Percentiles rank a stretch among this genome's conserved stretches.
These are phyloP conservation scores for Apodospora peruviana DNA, from an alignment of 495 filamentous ascomycete genomes.

Conservation along the genomic window DNA sequence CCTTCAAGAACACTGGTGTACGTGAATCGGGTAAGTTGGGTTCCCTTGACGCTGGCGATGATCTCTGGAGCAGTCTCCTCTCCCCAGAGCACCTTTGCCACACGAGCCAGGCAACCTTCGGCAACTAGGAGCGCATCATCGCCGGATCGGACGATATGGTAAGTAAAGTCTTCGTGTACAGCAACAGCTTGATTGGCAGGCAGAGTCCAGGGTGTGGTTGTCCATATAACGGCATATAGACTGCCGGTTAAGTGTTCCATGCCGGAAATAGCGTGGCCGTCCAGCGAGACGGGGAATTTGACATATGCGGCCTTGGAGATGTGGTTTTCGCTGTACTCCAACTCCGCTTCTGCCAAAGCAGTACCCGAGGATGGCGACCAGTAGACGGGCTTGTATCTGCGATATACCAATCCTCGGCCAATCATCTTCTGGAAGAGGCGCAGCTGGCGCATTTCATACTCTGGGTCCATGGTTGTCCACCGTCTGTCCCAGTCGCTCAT, in stretches of 20 bases:
- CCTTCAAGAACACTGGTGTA: slow-evolving; percentile 65
- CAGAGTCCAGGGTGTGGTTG: slow-evolving; percentile 95
- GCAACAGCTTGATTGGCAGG: slow-evolving; percentile 90
- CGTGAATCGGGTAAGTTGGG: slow-evolving; percentile 54
- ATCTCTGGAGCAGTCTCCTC: slow-evolving; percentile 37
- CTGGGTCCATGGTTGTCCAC: slow-evolving; percentile 88
- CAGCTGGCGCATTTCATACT: slow-evolving; percentile 83
- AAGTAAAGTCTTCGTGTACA: slow-evolving; percentile 64
- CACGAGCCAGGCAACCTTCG: slow-evolving; percentile 54
- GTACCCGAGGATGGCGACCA: slow-evolving; percentile 91
- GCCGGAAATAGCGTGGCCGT: slow-evolving; percentile 38
- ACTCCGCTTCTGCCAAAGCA: slow-evolving; percentile 89
- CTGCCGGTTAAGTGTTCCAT: slow-evolving; percentile 25
- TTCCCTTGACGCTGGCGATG: slow-evolving; percentile 55
- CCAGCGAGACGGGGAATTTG: slow-evolving; percentile 60
- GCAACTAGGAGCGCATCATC: slow-evolving; percentile 54
- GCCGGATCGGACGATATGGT: slow-evolving; percentile 58
- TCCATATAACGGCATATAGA: slow-evolving; percentile 84
- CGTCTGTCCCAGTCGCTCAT: slow-evolving; percentile 93
- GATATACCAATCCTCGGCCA: slow-evolving; percentile 76
- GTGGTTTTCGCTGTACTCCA: slow-evolving; percentile 90
- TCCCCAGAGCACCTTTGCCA: slow-evolving; percentile 19
- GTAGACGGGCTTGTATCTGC: slow-evolving; percentile 87
- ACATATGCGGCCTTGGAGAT: slow-evolving; percentile 75
- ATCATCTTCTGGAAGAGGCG: slow-evolving; percentile 82